Conservation (phyloP, 495 filamentous ascomycete species). For the Zalerion maritima region DNA sequence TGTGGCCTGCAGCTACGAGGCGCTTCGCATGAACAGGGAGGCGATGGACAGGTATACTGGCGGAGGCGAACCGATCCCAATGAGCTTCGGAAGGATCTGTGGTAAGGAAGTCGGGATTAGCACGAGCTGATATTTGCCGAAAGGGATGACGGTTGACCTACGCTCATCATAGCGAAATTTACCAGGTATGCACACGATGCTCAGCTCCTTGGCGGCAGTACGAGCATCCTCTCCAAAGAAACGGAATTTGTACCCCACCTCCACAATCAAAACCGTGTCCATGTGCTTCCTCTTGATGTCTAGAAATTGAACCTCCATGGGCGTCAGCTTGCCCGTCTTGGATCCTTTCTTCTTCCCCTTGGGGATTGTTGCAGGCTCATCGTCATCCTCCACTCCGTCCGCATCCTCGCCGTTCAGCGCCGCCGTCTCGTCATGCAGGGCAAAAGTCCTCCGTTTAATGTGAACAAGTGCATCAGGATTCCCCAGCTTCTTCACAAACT, state of each 20-base stretch:
- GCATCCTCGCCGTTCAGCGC: slow-evolving; percentile 30
- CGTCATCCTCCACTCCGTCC: slow-evolving; percentile 36
- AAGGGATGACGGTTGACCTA: slow-evolving; percentile 17
- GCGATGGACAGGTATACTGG: slow-evolving; percentile 86
- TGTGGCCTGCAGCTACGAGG: slow-evolving; percentile 80
- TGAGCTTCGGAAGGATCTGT: slow-evolving; percentile 82
- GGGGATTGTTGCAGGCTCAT: slow-evolving; percentile 21
- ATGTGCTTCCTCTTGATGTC: slow-evolving; percentile 87
- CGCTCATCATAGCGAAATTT: slow-evolving; percentile 91
- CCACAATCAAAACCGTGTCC: slow-evolving; percentile 76
- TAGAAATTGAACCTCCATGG: slow-evolving; percentile 83
- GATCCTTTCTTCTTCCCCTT: slow-evolving; percentile 47
- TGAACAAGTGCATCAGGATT: slow-evolving; percentile 63
- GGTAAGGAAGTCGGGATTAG: slow-evolving; percentile 3
- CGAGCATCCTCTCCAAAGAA: slow-evolving; percentile 98
- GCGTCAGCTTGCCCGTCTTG: slow-evolving; percentile 80
- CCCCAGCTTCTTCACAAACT: slow-evolving; percentile 83
- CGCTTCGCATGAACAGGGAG: slow-evolving; percentile 92
- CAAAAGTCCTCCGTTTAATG: slow-evolving; percentile 42
- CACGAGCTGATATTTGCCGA: slow-evolving; percentile 2
- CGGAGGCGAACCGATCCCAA: slow-evolving; percentile 82
- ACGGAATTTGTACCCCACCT: slow-evolving; percentile 95
- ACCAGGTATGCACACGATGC: slow-evolving; percentile 93
- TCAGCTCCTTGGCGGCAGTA: slow-evolving; percentile 75
- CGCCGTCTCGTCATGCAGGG: slow-evolving; percentile 35